Evolutionary conservation across 345 rosid species (phyloP).

Genomic region (Salix dunnii): DNA sequence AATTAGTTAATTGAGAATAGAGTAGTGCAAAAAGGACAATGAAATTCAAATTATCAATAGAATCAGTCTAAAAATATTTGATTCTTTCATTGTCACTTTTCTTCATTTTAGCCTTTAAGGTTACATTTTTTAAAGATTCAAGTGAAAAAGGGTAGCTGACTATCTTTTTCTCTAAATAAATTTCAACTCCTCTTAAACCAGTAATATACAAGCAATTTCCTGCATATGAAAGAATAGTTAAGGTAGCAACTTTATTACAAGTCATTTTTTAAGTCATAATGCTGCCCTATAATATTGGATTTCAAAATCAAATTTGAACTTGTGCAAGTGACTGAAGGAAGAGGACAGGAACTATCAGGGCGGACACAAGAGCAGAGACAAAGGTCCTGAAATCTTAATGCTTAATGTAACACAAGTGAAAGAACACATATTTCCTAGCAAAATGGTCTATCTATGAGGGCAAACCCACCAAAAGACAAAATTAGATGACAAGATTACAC

Average conservation of each 20-base stretch:
- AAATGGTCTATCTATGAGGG: not conserved
- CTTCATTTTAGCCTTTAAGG: not conserved
- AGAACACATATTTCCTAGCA: not conserved
- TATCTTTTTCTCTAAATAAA: too few relatives aligned
- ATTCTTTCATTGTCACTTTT: not conserved
- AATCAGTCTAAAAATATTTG: not conserved
- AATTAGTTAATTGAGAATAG: not conserved
- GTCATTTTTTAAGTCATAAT: not conserved
- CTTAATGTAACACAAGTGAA: not conserved
- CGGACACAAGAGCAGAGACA: not conserved
- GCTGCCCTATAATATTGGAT: not conserved
- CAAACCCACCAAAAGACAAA: not conserved
- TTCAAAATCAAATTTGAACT: slow-evolving; percentile 3
- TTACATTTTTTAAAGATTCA: not conserved
- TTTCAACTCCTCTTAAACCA: not conserved
- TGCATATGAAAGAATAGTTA: too few relatives aligned
- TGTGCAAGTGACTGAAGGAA: not conserved
- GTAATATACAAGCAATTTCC: not conserved
- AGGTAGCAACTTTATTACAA: not conserved
- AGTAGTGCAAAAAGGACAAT: not conserved
- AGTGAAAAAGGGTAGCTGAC: not conserved
- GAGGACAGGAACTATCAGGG: not conserved
- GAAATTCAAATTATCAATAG: not conserved
- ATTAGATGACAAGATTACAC: slow-evolving; percentile 19
- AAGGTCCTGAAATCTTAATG: not conserved